These are phyloP conservation scores for Phaeolepiota aurea DNA, from an alignment of 768 basidiomycete species.

Conservation along the genomic window DNA sequence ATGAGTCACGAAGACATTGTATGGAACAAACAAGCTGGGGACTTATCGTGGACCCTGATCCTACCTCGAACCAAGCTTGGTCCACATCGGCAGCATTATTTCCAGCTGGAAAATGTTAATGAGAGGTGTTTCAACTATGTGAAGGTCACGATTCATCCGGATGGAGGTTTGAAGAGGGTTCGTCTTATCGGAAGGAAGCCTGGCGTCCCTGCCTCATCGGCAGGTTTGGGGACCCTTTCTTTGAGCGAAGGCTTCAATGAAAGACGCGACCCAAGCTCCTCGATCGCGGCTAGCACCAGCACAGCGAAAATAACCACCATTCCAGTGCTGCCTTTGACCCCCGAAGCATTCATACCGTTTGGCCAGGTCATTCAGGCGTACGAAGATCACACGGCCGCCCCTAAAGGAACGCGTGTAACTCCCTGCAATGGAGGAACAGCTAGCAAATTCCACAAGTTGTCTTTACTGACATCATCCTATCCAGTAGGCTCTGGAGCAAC, in stretches of 20 bases:
- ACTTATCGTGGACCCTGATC: slow-evolving; percentile 63
- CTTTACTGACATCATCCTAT: slow-evolving; percentile 63
- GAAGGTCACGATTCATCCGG: slow-evolving; percentile 83
- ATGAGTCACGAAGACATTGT: slow-evolving; percentile 27
- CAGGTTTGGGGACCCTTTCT: background rate
- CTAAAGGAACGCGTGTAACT: slow-evolving; percentile 65
- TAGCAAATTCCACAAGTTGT: slow-evolving; percentile 86
- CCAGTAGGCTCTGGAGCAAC: slow-evolving; percentile 47
- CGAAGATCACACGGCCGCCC: slow-evolving; percentile 53
- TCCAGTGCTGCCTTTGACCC: slow-evolving; percentile 65
- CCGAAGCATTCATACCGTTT: slow-evolving; percentile 81
- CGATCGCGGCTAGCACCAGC: background rate
- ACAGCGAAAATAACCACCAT: slow-evolving; percentile 19
- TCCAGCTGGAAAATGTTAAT: slow-evolving; percentile 66
- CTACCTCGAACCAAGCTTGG: slow-evolving; percentile 76
- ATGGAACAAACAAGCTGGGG: slow-evolving; percentile 25
- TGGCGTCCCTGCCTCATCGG: slow-evolving; percentile 5
- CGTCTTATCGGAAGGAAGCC: slow-evolving; percentile 63
- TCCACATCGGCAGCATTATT: slow-evolving; percentile 84
- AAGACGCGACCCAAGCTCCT: background rate
- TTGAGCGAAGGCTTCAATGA: background rate
- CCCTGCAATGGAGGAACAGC: slow-evolving; percentile 88
- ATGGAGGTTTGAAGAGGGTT: slow-evolving; percentile 94
- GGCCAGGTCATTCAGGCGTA: slow-evolving; percentile 92
- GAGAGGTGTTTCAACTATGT: slow-evolving; percentile 70